Conservation (phyloP, 192 early-diverging fungal species). For the Kappamyces sp. region DNA sequence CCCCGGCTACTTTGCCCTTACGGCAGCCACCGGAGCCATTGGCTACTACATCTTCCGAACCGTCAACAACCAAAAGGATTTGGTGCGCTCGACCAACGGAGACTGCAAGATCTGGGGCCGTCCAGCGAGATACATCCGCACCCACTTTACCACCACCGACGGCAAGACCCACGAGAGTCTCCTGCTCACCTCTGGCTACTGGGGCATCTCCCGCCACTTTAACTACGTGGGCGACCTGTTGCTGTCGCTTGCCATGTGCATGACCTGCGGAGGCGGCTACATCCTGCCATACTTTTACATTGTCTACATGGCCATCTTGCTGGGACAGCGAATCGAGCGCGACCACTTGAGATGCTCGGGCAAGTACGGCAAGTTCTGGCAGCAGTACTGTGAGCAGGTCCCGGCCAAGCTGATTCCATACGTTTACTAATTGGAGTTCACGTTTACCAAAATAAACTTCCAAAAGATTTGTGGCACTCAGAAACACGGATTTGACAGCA, state of each 20-base stretch:
- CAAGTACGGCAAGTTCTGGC: constrained; percentile 82
- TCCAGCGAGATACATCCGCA: constrained; percentile 65
- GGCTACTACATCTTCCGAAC: constrained; percentile 78
- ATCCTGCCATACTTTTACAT: constrained; percentile 75
- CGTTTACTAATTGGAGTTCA: constrained; percentile 17
- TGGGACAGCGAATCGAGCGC: constrained; percentile 60
- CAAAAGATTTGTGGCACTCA: no score
- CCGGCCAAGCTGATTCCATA: constrained; percentile 50
- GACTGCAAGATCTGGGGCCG: constrained; percentile 72
- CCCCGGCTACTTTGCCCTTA: constrained; percentile 39
- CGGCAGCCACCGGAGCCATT: constrained; percentile 46
- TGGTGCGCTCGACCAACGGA: constrained; percentile 62
- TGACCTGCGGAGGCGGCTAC: constrained; percentile 61
- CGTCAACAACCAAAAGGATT: constrained; percentile 76
- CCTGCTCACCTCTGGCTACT: constrained; percentile 68
- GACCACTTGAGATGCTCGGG: constrained; percentile 66
- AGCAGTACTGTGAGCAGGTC: constrained; percentile 57
- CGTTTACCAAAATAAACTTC: no score
- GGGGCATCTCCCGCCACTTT: constrained; percentile 79
- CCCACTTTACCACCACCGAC: constrained; percentile 65
- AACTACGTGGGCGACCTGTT: constrained; percentile 76
- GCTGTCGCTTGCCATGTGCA: constrained; percentile 66
- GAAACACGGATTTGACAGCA: no score
- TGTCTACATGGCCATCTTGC: constrained; percentile 69
- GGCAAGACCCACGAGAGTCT: constrained; percentile 62